Evolutionary conservation across 805 yeast genomes (phyloP).

Genomic region (Millerago galiae): DNA sequence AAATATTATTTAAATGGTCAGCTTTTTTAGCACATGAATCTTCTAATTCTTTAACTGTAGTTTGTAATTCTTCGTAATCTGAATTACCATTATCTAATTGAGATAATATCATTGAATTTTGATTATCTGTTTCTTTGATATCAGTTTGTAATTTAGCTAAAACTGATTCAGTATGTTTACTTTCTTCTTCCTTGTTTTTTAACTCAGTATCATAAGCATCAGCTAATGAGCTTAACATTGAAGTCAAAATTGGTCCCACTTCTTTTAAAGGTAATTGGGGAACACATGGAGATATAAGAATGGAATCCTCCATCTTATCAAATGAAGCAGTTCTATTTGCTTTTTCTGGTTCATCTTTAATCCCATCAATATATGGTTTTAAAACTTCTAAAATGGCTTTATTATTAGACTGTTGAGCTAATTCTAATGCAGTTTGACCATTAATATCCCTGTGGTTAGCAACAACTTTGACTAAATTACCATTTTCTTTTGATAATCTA

Average conservation of each 20-base stretch:
- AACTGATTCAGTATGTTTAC: constrained; percentile 40
- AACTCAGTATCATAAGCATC: constrained; percentile 51
- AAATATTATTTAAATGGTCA: constrained; percentile 32
- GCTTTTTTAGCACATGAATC: constrained; percentile 23
- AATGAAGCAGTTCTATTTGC: constrained; percentile 6
- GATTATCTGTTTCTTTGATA: constrained; percentile 29
- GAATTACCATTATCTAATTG: constrained; percentile 18
- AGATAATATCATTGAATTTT: constrained; percentile 23
- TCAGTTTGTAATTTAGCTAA: constrained; percentile 35
- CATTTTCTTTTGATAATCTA: constrained; percentile 33
- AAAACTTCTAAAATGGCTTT: constrained; percentile 36
- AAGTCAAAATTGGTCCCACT: constrained; percentile 23
- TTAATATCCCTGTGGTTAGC: constrained; percentile 71
- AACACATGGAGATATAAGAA: constrained; percentile 6
- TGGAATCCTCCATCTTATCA: constrained; percentile 2
- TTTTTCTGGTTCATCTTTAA: background rate
- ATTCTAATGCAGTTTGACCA: constrained; percentile 83
- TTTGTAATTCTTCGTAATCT: constrained; percentile 12
- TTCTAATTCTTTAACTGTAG: constrained; percentile 13
- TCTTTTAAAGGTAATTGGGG: constrained; percentile 21
- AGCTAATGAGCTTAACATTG: constrained; percentile 39
- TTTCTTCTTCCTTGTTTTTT: constrained; percentile 46
- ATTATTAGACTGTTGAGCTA: constrained; percentile 58
- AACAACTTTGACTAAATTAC: constrained; percentile 46
- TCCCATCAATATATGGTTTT: constrained; percentile 19